Conservation (phyloP, 768 basidiomycete species). For the Leccinum incarnatum region DNA sequence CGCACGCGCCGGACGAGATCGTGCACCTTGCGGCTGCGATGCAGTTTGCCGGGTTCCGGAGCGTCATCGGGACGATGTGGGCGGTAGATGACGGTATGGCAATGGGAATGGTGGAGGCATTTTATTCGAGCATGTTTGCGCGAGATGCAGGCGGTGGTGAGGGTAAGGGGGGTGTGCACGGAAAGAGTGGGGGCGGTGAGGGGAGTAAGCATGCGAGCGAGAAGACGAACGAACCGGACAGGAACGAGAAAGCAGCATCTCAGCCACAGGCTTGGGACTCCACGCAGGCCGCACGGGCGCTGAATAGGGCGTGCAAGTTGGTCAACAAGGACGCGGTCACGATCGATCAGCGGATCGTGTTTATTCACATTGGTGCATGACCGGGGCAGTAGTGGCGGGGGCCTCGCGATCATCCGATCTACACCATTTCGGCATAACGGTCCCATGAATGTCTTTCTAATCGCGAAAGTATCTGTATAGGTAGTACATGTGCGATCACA, state of each 20-base stretch:
- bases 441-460: too few species aligned
- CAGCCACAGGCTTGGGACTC: slow-evolving; percentile 3
- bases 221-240: not conserved
- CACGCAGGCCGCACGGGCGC: slow-evolving; percentile 18
- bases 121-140: slow-evolving; percentile 21
- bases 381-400: too few species aligned
- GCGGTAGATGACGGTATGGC: slow-evolving; percentile 28
- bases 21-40: slow-evolving; percentile 36
- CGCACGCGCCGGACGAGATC: slow-evolving; percentile 29
- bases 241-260: not conserved
- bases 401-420: too few species aligned
- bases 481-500: too few species aligned
- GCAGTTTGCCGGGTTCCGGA: slow-evolving; percentile 34
- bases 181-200: not conserved
- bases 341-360: slow-evolving; percentile 28
- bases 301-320: slow-evolving; percentile 21
- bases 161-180: not conserved
- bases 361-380: slow-evolving; percentile 24
- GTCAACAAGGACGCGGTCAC: slow-evolving; percentile 20
- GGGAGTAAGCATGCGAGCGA: not conserved
- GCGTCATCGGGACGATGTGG: slow-evolving; percentile 38
- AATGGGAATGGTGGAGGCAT: slow-evolving; percentile 17
- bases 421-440: too few species aligned
- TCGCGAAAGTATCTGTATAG: too few species aligned
- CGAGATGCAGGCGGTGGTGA: not conserved